Percentiles rank a stretch among this genome's conserved stretches.
These are phyloP conservation scores for Kernera saxatilis DNA, from an alignment of 345 rosid genomes.

Conservation along the genomic window DNA sequence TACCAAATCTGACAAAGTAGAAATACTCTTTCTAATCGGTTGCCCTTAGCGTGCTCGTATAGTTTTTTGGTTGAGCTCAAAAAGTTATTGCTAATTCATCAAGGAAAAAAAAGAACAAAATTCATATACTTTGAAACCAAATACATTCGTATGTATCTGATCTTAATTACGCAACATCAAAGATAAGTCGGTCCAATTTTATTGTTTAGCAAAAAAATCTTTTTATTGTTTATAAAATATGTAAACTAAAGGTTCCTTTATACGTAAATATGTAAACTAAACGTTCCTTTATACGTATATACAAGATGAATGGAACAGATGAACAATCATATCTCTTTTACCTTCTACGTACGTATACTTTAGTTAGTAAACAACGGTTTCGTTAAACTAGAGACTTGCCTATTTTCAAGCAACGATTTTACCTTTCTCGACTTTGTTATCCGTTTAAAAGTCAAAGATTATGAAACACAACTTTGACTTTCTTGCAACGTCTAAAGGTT, in stretches of 20 bases:
- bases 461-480: conserved; percentile 3
- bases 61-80: background rate
- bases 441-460: background rate
- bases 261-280: background rate
- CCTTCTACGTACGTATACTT: background rate
- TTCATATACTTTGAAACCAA: background rate
- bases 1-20: background rate
- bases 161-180: conserved; percentile 4
- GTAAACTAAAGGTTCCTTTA: no score
- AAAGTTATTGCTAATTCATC: background rate
- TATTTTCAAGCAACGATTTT: conserved; percentile 2
- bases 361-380: conserved; percentile 17
- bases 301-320: conserved; percentile 14
- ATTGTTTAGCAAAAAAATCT: no score
- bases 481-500: background rate
- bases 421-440: background rate
- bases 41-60: background rate
- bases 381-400: conserved; percentile 13
- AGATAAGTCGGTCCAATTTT: background rate
- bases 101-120: background rate
- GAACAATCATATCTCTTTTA: conserved; percentile 14
- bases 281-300: background rate
- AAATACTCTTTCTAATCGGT: background rate
- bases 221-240: no score
- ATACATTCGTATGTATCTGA: background rate